Conservation (phyloP, 805 yeast species). For the Helenozyma rhizophorensis region DNA sequence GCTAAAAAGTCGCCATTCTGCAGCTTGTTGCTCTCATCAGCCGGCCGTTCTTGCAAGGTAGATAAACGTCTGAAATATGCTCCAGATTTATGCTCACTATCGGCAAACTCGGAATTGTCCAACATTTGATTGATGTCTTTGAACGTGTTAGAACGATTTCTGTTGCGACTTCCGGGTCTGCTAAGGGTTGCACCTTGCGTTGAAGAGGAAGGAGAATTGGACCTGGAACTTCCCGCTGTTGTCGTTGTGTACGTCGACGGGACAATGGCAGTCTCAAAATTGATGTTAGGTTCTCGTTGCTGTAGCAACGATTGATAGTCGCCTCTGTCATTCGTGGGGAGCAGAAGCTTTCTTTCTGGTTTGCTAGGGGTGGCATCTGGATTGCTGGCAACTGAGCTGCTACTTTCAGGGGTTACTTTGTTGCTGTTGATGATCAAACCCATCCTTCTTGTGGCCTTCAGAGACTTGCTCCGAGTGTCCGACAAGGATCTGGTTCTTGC, state of each 20-base stretch:
- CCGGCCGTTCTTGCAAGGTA: slow-evolving; percentile 51
- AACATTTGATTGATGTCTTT: slow-evolving; percentile 32
- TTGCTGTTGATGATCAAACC: slow-evolving; percentile 58
- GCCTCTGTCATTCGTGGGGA: slow-evolving; percentile 4
- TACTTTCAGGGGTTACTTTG: slow-evolving; percentile 12
- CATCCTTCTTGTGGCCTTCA: slow-evolving; percentile 73
- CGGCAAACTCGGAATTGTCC: slow-evolving; percentile 35
- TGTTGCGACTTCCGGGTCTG: slow-evolving; percentile 14
- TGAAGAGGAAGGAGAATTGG: slow-evolving; percentile 8
- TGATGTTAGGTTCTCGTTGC: not conserved
- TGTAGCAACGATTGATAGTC: not conserved
- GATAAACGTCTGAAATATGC: slow-evolving; percentile 66
- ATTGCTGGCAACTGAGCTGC: not conserved
- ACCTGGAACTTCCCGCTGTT: slow-evolving; percentile 4
- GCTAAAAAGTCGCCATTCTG: too few relatives aligned
- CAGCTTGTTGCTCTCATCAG: slow-evolving; percentile 18
- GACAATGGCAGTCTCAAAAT: not conserved
- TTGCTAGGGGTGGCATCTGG: slow-evolving; percentile 12
- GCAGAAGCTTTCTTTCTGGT: slow-evolving; percentile 13
- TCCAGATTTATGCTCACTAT: slow-evolving; percentile 47
- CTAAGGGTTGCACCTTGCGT: slow-evolving; percentile 1
- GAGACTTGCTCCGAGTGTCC: slow-evolving; percentile 40
- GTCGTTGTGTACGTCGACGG: slow-evolving; percentile 3
- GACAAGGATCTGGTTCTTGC: slow-evolving; percentile 29
- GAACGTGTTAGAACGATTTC: slow-evolving; percentile 35